A percentile compares a stretch with the other conserved stretches of the same genome.
These are phyloP conservation scores for Trichothecium roseum DNA, from an alignment of 2,329 filamentous ascomycete species.

Conservation along the genomic window DNA sequence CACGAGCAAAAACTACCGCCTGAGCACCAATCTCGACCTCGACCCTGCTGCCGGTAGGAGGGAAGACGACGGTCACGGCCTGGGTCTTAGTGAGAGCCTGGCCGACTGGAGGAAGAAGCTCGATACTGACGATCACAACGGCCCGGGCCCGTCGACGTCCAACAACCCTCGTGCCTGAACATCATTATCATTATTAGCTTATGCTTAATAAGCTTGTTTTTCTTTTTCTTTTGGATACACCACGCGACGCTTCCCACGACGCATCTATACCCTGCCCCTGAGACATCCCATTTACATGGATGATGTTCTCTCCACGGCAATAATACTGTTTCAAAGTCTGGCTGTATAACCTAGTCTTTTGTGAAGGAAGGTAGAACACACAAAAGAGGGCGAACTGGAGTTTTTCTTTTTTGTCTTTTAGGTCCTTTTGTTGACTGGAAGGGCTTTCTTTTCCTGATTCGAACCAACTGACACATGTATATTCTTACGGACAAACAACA, in stretches of 20 bases:
- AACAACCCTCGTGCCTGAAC: not conserved
- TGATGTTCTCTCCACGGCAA: too few relatives aligned
- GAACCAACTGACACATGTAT: too few relatives aligned
- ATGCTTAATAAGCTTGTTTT: not conserved
- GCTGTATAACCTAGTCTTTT: too few relatives aligned
- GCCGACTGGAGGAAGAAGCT: conserved; percentile 73
- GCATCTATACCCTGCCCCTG: conserved; percentile 1
- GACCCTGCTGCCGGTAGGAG: conserved; percentile 41
- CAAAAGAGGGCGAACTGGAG: conserved; percentile 1
- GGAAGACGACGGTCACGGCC: conserved; percentile 28
- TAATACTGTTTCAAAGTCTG: too few relatives aligned
- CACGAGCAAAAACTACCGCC: conserved; percentile 87
- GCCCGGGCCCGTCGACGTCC: not conserved
- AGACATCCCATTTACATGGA: too few relatives aligned
- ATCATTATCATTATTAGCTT: too few relatives aligned
- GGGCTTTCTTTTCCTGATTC: too few relatives aligned
- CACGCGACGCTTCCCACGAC: conserved; percentile 1
- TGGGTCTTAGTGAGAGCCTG: conserved; percentile 58
- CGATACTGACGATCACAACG: conserved; percentile 36
- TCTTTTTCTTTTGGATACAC: conserved; percentile 1
- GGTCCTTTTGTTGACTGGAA: too few relatives aligned
- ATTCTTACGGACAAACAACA: too few relatives aligned
- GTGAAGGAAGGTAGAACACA: too few relatives aligned
- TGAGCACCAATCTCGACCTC: conserved; percentile 85
- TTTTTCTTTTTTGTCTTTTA: conserved; percentile 1